Base-by-base conservation (phyloP, 2,329 filamentous ascomycete genomes). In the Simplicillium aogashimaense region DNA sequence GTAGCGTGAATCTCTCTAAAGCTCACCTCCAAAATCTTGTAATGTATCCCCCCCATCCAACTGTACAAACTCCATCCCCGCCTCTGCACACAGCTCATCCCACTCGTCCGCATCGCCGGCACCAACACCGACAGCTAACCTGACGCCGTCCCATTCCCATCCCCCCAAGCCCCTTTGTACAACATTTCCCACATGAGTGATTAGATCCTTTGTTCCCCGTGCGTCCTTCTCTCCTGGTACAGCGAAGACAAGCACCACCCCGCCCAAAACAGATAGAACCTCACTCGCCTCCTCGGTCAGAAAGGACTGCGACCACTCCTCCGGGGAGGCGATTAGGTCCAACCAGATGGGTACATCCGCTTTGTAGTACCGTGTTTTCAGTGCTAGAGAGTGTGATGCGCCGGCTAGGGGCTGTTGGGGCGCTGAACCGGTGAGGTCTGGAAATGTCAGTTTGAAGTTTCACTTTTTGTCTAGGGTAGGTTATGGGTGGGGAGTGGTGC, bases 311-410 rank as follows among this genome's bases (percentile, higher is more conserved):
- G 74, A 63, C 79, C 79, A 83, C 29, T 74, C 69, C 3, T 53
- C 40, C 0, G 72, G 65, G 4, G 64, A 60, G 6, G 64, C 51
- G 43, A 80, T 65, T 35, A 80, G 65, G 51, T 84, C 80, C n/a
- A 83, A 65, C 80, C 80, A 84, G 47, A 83, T 65, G 34, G 79
- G 77, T 3, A 83, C 64, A 0, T 64, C 64, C 39, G 76, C 69
- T 17, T 59, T 67, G 62, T 83, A 83, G 63, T 83, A 83, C 12
- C 63, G 50, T 15, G 77, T 83, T 44, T 66, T 65, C 40, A 83
- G 59, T 8, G 59, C 43, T 28, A 79, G 66, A 34, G 60, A 55
- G 50, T 82, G 78, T 13, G 78, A 77, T 29, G 67, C 70, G 18
- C 80, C 79, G 2, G 79, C 78, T 28, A 80, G 61, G 3, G 66